phyloP scores from a whole-genome alignment of 2,329 filamentous ascomycete genomes.

The Scedosporium aurantiacum region DNA sequence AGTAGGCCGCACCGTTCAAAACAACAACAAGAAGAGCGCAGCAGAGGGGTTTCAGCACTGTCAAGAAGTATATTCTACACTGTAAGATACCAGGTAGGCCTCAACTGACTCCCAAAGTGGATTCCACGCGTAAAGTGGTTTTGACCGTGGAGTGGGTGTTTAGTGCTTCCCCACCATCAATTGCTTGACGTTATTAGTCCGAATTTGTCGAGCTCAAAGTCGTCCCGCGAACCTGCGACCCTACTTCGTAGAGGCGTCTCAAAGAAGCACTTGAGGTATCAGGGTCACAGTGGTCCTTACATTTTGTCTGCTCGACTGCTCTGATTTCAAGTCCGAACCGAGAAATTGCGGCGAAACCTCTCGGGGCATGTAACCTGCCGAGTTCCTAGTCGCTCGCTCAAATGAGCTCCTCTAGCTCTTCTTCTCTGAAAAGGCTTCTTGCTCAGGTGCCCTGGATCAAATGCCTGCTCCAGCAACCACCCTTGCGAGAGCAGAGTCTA shows the following conservation, averaged over 20 bases:
- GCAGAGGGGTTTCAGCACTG: background rate
- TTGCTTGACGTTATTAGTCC: background rate
- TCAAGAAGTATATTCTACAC: background rate
- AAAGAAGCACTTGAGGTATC: background rate
- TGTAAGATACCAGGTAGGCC: background rate
- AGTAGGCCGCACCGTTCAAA: background rate
- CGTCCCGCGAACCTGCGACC: no score
- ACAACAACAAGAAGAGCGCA: no score
- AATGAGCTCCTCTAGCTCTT: background rate
- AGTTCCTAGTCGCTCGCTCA: background rate
- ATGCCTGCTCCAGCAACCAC: background rate
- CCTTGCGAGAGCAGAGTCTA: background rate
- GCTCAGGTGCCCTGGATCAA: background rate
- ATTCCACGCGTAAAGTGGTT: background rate
- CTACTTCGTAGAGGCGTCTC: background rate
- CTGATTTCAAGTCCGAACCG: no score
- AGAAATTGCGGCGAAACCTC: no score
- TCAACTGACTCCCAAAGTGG: background rate
- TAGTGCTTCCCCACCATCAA: background rate
- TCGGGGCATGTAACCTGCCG: background rate
- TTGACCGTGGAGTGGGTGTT: background rate
- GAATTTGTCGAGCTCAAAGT: background rate
- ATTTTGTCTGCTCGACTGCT: no score
- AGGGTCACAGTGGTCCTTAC: no score
- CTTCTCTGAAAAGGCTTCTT: background rate